A percentile compares a stretch with the other conserved stretches of the same genome.
Conservation (phyloP, 2,329 filamentous ascomycete species). For the Botryotinia calthae region DNA sequence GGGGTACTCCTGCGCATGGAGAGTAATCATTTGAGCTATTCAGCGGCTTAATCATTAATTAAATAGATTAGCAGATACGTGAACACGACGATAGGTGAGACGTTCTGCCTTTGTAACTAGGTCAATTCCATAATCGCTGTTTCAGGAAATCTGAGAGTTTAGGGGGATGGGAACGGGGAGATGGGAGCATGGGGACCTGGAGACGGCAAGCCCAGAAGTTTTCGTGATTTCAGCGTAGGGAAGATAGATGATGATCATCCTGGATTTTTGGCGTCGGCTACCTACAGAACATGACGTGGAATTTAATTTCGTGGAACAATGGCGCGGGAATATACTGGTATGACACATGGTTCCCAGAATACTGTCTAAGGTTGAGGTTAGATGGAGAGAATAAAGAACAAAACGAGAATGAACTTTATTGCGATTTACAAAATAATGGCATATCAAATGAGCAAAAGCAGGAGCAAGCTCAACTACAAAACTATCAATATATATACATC, state of each 20-base stretch:
- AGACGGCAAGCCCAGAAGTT: background rate
- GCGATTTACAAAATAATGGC: background rate
- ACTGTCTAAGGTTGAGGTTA: background rate
- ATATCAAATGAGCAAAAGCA: background rate
- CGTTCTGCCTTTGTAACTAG: background rate
- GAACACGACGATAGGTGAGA: background rate
- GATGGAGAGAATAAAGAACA: background rate
- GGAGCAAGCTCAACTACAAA: background rate
- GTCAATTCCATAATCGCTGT: background rate
- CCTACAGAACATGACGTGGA: background rate
- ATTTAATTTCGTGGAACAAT: background rate
- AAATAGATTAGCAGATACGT: background rate
- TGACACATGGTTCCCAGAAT: background rate
- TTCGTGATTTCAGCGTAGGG: background rate
- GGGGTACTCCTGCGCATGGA: slow-evolving; percentile 55
- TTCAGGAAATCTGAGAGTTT: background rate
- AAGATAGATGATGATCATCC: background rate
- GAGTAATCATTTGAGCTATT: slow-evolving; percentile 23
- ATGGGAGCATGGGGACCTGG: no score
- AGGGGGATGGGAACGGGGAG: background rate
- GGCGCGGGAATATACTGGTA: background rate
- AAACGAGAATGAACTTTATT: background rate
- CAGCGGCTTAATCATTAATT: background rate
- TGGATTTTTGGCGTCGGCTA: background rate
- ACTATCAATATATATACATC: background rate